These are phyloP conservation scores for Metarhizium brunneum DNA, from an alignment of 2,329 filamentous ascomycete species.

Conservation along the genomic window DNA sequence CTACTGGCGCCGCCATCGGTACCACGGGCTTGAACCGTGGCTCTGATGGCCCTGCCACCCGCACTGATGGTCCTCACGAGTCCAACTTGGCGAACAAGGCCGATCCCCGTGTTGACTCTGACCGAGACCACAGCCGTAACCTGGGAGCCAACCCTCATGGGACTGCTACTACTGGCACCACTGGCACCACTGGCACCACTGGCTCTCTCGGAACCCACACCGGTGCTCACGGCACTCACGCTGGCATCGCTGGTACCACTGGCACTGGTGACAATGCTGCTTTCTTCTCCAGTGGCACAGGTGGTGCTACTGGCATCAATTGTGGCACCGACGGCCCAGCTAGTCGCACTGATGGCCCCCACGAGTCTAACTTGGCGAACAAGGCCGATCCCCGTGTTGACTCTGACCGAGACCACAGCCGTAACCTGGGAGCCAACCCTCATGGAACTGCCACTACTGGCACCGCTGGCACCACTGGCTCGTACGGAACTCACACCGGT, in stretches of 20 bases:
- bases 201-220: slow-evolving; percentile 8
- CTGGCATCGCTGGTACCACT: slow-evolving; percentile 14
- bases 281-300: neutral
- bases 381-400: slow-evolving; percentile 44
- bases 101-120: slow-evolving; percentile 45
- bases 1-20: slow-evolving; percentile 23
- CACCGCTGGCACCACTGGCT: slow-evolving; percentile 8
- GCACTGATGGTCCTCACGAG: slow-evolving; percentile 32
- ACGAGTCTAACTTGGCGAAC: slow-evolving; percentile 36
- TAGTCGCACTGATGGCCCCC: slow-evolving; percentile 28
- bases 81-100: slow-evolving; percentile 37
- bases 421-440: slow-evolving; percentile 16
- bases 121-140: slow-evolving; percentile 30
- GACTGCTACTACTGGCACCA: slow-evolving; percentile 14
- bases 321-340: slow-evolving; percentile 9
- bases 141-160: slow-evolving; percentile 19
- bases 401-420: slow-evolving; percentile 36
- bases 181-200: neutral
- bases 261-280: slow-evolving; percentile 15
- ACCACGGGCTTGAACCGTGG: slow-evolving; percentile 5
- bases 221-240: slow-evolving; percentile 4
- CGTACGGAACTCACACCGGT: slow-evolving; percentile 11
- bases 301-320: slow-evolving; percentile 11
- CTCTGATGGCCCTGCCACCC: slow-evolving; percentile 12
- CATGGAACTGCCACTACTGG: slow-evolving; percentile 14